Evolutionary conservation across 2,329 filamentous ascomycete genomes (phyloP).

Genomic region (Sporothrix inflata): DNA sequence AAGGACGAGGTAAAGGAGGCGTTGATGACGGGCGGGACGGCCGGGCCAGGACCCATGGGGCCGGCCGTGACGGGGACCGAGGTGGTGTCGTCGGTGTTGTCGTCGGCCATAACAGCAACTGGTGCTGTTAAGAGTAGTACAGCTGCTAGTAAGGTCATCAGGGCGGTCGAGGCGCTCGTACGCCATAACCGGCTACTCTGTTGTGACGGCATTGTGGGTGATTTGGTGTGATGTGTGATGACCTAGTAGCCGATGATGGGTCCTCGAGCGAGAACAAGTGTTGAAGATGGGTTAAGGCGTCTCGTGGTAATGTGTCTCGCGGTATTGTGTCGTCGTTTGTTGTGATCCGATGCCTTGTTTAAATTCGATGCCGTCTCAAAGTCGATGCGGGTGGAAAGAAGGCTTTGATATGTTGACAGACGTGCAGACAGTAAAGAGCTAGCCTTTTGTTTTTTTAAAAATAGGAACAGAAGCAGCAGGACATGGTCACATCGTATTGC

Average conservation of each 20-base stretch:
- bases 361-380: background rate
- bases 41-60: constrained; percentile 5
- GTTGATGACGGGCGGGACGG: background rate
- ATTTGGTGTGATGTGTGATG: background rate
- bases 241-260: background rate
- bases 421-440: background rate
- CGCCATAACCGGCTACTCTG: background rate
- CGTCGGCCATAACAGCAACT: background rate
- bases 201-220: background rate
- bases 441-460: background rate
- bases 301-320: background rate
- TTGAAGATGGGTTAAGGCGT: background rate
- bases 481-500: background rate
- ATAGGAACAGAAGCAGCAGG: background rate
- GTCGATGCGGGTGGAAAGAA: background rate
- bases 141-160: background rate
- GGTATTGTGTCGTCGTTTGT: background rate
- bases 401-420: background rate
- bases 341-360: background rate
- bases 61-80: background rate
- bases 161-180: too few species aligned
- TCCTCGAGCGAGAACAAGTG: too few species aligned
- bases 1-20: constrained; percentile 39
- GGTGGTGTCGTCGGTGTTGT: background rate
- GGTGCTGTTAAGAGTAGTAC: background rate